Evolutionary conservation across 768 basidiomycete genomes (phyloP).

Genomic region (Russula foetens): DNA sequence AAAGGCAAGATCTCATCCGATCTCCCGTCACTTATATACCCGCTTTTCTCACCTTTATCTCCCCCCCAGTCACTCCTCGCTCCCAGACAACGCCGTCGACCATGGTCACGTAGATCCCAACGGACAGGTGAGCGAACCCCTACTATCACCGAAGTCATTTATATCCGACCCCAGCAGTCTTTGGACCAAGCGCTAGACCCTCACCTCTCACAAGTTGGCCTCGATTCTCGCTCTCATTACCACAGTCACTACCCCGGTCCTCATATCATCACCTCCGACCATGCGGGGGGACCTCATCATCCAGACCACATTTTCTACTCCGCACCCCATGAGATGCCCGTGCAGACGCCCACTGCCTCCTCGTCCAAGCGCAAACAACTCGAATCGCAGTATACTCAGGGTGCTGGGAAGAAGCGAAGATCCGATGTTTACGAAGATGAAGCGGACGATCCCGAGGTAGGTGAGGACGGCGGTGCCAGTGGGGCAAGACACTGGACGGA

Average conservation of each 20-base stretch:
- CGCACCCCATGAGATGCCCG: slow-evolving; percentile 16
- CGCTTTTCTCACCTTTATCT: slow-evolving; percentile 18
- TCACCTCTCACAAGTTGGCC: slow-evolving; percentile 19
- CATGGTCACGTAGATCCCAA: slow-evolving; percentile 20
- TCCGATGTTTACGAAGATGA: slow-evolving; percentile 19
- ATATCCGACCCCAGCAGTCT: slow-evolving; percentile 12
- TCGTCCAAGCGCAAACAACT: slow-evolving; percentile 20
- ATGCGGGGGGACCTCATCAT: slow-evolving; percentile 17
- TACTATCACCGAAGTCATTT: slow-evolving; percentile 9
- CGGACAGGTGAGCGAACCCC: slow-evolving; percentile 18
- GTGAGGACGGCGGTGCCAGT: slow-evolving; percentile 20
- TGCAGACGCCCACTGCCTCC: slow-evolving; percentile 6
- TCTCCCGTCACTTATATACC: slow-evolving; percentile 12
- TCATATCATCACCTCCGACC: slow-evolving; percentile 18
- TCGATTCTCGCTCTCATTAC: slow-evolving; percentile 21
- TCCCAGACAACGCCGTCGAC: slow-evolving; percentile 20
- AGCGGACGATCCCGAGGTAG: slow-evolving; percentile 20
- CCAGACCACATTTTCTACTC: slow-evolving; percentile 19
- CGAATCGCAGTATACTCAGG: slow-evolving; percentile 13
- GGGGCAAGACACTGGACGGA: slow-evolving; percentile 84
- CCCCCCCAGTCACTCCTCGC: slow-evolving; percentile 14
- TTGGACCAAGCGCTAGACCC: slow-evolving; percentile 22
- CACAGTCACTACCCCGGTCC: slow-evolving; percentile 17
- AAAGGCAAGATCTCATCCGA: slow-evolving; percentile 20
- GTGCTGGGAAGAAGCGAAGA: slow-evolving; percentile 16